Evolutionary conservation across 805 yeast species (phyloP), one percentile per base, ranked within the genome.

Genomic region (Jamesozyma jinghongensis): DNA sequence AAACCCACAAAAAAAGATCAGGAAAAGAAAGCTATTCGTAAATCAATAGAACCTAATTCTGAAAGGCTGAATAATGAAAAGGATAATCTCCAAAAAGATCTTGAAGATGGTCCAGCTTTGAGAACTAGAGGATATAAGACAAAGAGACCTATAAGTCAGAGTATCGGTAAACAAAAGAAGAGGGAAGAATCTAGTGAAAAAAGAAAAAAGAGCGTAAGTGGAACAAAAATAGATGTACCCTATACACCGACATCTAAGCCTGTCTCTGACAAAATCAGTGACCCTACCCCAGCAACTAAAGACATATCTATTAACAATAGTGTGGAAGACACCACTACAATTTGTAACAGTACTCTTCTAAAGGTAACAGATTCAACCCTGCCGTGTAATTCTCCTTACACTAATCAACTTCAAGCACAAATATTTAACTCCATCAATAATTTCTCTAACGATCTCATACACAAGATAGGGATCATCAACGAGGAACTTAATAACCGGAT

Each of bases 371-470:
- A 22, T 7, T 22, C 26, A 22, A 7, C 6, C 26, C 17, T 16
- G 34, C 20, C 8, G 32, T 8, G 41, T 36, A 30, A 34, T 36
- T 16, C 14, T 8, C 25, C 64, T 1, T 62, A 65, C 32, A 65
- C 71, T 2, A 54, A 56, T 27, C 55, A 56, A 13, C 43, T 67
- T 19, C 69, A 66, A 41, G 52, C 56, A 16, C 69, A 66, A 41
- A 67, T 67, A 6, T 53, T 43, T 38, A 53, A 52, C 10, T 65
- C 70, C 0, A 59, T 67, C 16, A 43, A 50, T 3, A 40, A 43
- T 3, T 67, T 66, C 44, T 59, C 69, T 0, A 51, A 56, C n/a
- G 65, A 62, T 29, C 44, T 67, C 35, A 51, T 55, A 0, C 48
- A 51, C 16, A 67, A 66, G 45, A 58, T 67, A 31, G 49, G 53